These are phyloP conservation scores for Cenchrus americanus DNA, from an alignment of 176 grass and related monocot species.

Conservation along the genomic window DNA sequence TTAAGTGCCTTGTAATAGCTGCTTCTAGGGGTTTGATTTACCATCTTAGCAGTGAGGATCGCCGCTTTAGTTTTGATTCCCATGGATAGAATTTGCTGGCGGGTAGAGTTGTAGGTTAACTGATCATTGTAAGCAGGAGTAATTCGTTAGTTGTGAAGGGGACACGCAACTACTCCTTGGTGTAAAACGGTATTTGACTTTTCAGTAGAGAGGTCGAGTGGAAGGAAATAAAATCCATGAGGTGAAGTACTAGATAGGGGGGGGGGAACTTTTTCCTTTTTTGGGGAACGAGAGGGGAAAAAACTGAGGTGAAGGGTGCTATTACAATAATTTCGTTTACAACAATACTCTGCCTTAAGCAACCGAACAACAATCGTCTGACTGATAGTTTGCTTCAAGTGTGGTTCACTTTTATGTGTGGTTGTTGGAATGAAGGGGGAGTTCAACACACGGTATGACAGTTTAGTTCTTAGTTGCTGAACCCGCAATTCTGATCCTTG, in stretches of 20 bases:
- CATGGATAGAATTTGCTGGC: background rate
- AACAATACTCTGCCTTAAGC: conserved; percentile 22
- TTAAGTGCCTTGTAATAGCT: background rate
- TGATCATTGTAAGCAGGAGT: background rate
- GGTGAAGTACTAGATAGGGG: background rate
- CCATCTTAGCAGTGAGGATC: background rate
- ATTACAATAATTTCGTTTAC: conserved; percentile 17
- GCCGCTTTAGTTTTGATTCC: background rate
- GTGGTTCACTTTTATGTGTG: conserved; percentile 36
- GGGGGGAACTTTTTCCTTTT: too few relatives aligned
- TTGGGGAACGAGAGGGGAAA: too few relatives aligned
- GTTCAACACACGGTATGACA: conserved; percentile 17
- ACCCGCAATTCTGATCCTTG: conserved; percentile 25
- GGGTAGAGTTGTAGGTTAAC: background rate
- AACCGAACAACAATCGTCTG: conserved; percentile 35
- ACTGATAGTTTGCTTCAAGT: conserved; percentile 45
- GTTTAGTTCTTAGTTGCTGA: conserved; percentile 21
- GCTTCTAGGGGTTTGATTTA: conserved; percentile 21
- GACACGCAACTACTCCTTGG: background rate
- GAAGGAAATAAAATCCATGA: conserved; percentile 34
- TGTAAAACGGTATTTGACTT: background rate
- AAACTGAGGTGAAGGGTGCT: conserved; percentile 37
- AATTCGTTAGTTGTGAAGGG: background rate
- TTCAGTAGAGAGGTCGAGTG: conserved; percentile 21
- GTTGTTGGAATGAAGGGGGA: conserved; percentile 20